Base-by-base conservation (phyloP, 441 rosid genomes). In the Geranium incanum region DNA sequence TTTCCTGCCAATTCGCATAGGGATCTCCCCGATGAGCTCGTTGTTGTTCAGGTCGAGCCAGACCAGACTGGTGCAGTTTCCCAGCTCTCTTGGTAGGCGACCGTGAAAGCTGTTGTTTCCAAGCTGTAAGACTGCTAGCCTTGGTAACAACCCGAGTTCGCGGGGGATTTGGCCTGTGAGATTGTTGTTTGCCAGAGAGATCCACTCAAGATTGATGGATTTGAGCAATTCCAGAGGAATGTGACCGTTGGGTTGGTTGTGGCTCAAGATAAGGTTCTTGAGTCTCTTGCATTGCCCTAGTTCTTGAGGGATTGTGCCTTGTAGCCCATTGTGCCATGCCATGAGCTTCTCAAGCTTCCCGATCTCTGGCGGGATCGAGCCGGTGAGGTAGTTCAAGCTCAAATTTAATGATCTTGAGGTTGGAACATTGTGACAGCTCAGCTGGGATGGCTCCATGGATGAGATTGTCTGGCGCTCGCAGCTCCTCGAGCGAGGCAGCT, bases 21-120 rank as follows among this genome's bases (percentile, higher is more conserved):
- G 99, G 77, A 91, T 91, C 78, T 86, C 95, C 11, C 97, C 99
- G 1, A 95, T 89, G 65, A 94, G 89, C 64, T 84, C 88, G 79
- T 94, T 94, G 81, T 92, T 92, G 73, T 87, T 88, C 71, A 94
- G 80, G 76, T 94, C 99, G 60, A 94, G 72, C 99, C 99, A 94
- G 41, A 94, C 95, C 77, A 94, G 69, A 68, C 94, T 88, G 71
- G 87, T 92, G 82, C 99, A 94, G 33, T 86, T 92, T 13, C 84
- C 99, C 0, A 94, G 91, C 85, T 90, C 97, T 1, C 81, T 41
- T n/a, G 99, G 97, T 62, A 94, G 90, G 74, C 88, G 88, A 28
- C 96, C 97, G 43, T 84, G 86, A 82, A 94, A 84, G 45, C 89
- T 90, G 72, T 94, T 94, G 78, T 94, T 94, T 18, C 88, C 97